Conservation (phyloP, 2,329 filamentous ascomycete genomes). For the Ampelomyces quisqualis region DNA sequence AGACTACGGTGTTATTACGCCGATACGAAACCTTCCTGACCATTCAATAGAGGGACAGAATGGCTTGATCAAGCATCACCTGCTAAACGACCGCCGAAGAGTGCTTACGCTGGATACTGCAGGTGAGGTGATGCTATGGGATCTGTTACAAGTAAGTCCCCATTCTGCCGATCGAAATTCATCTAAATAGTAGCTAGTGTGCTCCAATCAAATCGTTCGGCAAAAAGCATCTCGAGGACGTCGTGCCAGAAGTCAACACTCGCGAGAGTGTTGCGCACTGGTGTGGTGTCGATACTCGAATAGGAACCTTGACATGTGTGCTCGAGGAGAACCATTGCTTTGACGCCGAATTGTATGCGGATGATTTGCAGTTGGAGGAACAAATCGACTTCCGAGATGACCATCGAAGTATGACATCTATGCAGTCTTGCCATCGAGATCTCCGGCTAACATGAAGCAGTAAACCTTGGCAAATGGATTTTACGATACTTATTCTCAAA, state of each 20-base stretch:
- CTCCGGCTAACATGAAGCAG: slow-evolving; percentile 47
- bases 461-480: slow-evolving; percentile 97
- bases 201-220: slow-evolving; percentile 88
- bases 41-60: slow-evolving; percentile 83
- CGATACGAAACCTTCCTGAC: slow-evolving; percentile 50
- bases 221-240: slow-evolving; percentile 89
- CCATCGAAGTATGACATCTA: slow-evolving; percentile 71
- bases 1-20: slow-evolving; percentile 35
- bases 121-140: slow-evolving; percentile 93
- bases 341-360: slow-evolving; percentile 94
- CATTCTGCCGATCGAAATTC: not conserved
- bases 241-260: slow-evolving; percentile 83
- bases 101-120: slow-evolving; percentile 92
- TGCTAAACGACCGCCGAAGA: slow-evolving; percentile 86
- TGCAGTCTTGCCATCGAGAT: not conserved
- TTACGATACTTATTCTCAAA: slow-evolving; percentile 87
- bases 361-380: slow-evolving; percentile 75
- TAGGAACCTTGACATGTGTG: slow-evolving; percentile 85
- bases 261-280: slow-evolving; percentile 88
- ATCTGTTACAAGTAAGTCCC: slow-evolving; percentile 73
- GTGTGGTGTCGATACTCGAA: slow-evolving; percentile 93
- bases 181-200: slow-evolving; percentile 59
- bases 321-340: slow-evolving; percentile 95
- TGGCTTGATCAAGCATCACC: slow-evolving; percentile 87
- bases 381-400: slow-evolving; percentile 85